Percentiles rank a stretch among this genome's conserved stretches.
Evolutionary conservation across 495 filamentous ascomycete genomes (phyloP).

Genomic region (Neurospora cerealis): DNA sequence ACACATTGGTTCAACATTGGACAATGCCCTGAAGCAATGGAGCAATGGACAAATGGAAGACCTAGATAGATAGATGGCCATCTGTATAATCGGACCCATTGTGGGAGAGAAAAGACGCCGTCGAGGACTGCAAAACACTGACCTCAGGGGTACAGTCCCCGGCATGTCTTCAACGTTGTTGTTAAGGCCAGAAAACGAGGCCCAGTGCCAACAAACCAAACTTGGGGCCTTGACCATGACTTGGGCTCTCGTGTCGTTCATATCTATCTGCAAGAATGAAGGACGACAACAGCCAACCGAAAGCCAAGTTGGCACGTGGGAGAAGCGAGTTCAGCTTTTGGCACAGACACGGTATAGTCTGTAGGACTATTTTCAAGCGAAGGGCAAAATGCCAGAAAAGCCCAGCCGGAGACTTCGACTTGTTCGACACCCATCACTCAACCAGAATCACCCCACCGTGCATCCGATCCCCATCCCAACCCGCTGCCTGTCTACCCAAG

Average conservation of each 20-base stretch:
- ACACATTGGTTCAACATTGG: neutral
- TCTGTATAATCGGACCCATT: neutral
- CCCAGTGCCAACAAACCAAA: neutral
- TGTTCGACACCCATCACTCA: neutral
- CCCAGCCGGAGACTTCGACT: neutral
- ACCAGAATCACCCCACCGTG: neutral
- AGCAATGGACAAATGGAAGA: neutral
- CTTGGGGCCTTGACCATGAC: neutral
- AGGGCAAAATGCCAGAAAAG: neutral
- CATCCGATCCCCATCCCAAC: neutral
- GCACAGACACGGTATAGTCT: neutral
- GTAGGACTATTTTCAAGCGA: neutral
- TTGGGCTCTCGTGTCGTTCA: neutral
- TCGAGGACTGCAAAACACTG: neutral
- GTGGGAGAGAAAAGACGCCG: neutral
- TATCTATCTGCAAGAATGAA: neutral
- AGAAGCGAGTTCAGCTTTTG: neutral
- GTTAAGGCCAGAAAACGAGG: neutral
- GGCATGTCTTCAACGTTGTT: neutral
- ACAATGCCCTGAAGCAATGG: neutral
- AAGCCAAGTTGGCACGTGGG: neutral
- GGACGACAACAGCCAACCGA: neutral
- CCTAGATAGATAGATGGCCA: neutral
- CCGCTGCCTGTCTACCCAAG: neutral
- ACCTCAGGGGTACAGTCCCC: neutral